Percentiles rank a stretch among this genome's conserved stretches.
Evolutionary conservation across 2,329 filamentous ascomycete genomes (phyloP).

Genomic region (Phaeosphaeriaceae sp.): DNA sequence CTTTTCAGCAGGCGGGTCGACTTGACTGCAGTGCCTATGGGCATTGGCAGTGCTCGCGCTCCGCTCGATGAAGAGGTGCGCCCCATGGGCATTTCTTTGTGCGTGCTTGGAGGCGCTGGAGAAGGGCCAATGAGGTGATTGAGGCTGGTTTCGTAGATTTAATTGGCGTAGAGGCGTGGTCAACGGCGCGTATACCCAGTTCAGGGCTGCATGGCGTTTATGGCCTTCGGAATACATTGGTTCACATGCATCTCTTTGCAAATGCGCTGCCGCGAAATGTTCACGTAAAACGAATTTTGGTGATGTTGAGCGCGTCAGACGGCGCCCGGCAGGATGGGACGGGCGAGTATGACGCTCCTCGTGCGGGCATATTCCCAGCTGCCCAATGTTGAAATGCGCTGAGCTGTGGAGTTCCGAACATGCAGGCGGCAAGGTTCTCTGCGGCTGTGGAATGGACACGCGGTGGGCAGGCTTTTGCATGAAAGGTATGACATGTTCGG

Average conservation of each 20-base stretch:
- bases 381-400: conserved; percentile 9
- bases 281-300: conserved; percentile 9
- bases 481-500: conserved; percentile 8
- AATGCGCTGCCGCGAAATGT: conserved; percentile 11
- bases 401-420: conserved; percentile 4
- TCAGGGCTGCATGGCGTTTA: conserved; percentile 13
- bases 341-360: not conserved
- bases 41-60: conserved; percentile 3
- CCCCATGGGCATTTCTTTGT: conserved; percentile 19
- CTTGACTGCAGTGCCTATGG: not conserved
- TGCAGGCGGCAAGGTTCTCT: not conserved
- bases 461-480: conserved; percentile 5
- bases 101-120: conserved; percentile 31
- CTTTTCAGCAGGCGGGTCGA: not conserved
- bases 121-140: conserved; percentile 34
- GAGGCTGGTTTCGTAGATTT: conserved; percentile 20
- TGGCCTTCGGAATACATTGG: conserved; percentile 30
- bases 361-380: conserved; percentile 6
- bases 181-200: conserved; percentile 19
- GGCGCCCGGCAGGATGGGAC: not conserved
- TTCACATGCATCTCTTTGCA: conserved; percentile 10
- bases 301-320: conserved; percentile 1
- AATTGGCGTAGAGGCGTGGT: conserved; percentile 32
- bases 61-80: conserved; percentile 7
- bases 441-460: conserved; percentile 7